Base-by-base conservation (phyloP, 179 eudicot species). In the Patellifolia procumbens region DNA sequence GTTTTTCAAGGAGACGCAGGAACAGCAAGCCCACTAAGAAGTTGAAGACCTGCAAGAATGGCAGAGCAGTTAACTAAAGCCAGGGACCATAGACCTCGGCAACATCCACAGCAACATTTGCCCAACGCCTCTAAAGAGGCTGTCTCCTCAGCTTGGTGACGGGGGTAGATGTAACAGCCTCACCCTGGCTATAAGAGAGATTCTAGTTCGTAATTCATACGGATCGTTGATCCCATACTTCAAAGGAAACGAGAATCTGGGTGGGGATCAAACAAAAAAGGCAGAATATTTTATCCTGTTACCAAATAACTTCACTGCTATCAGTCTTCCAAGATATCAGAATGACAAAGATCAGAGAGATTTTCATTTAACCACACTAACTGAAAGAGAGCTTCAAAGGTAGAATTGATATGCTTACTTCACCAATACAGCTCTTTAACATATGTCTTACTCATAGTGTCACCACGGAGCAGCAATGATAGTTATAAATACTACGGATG, bases 21-120 rank as follows among this genome's bases (percentile, higher is more conserved):
- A 92, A 92, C 73, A 92, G 80, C 84, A 92, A 82, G 61, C 97
- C 97, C 73, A 92, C 97, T 28, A 92, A 79, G 83, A 92, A 92
- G 78, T 92, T 92, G 39, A 85, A 80, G 75, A 91, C 93, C 97
- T 92, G 85, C 12, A 74, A 10, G 34, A 76, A 74, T 16, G 64
- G 22, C 19, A 70, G 20, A 49, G 59, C 66, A 61, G 53, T 39
- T 39, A 39, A 39, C 45, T 11, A 5, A 39, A 39, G 45, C 45
- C 9, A 39, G 9, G 9, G 9, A 39, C 45, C 45, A 39, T 11
- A 37, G 42, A 37, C 2, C 2, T 37, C 6, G 42, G 42, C 42
- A 37, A 37, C 51, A 53, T 53, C 66, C 29, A 62, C 43, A 62
- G 31, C 19, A 61, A 16, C n/a, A 56, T 10, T 58, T 24, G 26